A percentile compares a stretch with the other conserved stretches of the same genome.
These are phyloP conservation scores for Neurospora sp. DNA, from an alignment of 495 filamentous ascomycete species.

Conservation along the genomic window DNA sequence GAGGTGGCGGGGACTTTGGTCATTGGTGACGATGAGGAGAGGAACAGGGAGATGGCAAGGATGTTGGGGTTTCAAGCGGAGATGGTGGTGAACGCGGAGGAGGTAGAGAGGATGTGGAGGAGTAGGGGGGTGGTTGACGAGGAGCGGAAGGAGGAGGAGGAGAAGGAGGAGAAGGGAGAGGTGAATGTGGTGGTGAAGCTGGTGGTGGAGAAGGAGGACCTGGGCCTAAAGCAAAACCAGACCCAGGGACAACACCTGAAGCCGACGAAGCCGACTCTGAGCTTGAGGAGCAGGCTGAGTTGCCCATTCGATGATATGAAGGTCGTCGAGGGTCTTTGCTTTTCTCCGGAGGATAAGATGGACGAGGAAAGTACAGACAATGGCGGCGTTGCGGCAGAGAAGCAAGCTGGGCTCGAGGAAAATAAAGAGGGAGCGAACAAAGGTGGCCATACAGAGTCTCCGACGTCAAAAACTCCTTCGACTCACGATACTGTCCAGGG, in stretches of 20 bases:
- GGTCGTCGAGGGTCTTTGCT: neutral
- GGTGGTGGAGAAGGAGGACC: neutral
- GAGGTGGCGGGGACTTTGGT: neutral
- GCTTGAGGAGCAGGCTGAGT: neutral
- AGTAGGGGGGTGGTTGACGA: neutral
- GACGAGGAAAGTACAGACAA: neutral
- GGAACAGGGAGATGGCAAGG: neutral
- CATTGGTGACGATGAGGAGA: neutral
- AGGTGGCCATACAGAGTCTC: neutral
- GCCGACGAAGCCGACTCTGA: neutral
- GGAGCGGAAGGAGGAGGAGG: neutral
- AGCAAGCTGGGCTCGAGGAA: neutral
- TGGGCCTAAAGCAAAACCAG: neutral
- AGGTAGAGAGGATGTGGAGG: neutral
- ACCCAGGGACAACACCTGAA: neutral
- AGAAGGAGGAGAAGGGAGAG: neutral
- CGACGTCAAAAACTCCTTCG: neutral
- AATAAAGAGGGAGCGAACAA: neutral
- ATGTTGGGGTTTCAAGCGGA: neutral
- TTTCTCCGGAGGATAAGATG: neutral
- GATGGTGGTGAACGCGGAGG: neutral
- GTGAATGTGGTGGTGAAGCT: neutral
- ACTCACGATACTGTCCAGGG: neutral
- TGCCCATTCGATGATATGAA: neutral
- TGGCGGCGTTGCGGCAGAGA: neutral